phyloP scores from a whole-genome alignment of 306 rosid genomes.

The Prunus persica region DNA sequence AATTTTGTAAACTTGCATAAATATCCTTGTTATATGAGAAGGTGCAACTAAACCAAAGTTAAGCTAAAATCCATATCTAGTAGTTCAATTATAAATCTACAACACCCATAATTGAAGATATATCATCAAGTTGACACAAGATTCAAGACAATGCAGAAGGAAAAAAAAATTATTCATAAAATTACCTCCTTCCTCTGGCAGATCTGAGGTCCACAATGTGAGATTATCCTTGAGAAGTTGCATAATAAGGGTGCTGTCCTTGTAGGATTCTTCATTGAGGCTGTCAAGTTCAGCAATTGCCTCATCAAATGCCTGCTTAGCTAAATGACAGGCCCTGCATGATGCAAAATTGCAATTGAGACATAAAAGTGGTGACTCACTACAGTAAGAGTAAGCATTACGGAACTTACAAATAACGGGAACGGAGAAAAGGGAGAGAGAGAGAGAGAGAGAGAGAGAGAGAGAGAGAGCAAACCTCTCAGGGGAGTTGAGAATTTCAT shows the following conservation, averaged over 20 bases:
- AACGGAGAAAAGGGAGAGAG: no score
- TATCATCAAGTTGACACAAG: background rate
- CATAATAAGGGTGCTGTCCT: conserved; percentile 63
- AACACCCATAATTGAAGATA: background rate
- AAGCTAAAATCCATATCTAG: no score
- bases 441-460: background rate
- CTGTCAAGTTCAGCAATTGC: conserved; percentile 43
- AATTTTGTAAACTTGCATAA: no score
- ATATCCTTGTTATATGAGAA: no score
- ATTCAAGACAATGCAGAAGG: background rate
- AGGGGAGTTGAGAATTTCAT: conserved; percentile 67
- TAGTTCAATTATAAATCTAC: background rate
- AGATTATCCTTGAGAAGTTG: conserved; percentile 80
- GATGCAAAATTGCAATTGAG: background rate
- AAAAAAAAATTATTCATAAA: background rate
- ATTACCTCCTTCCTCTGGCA: conserved; percentile 57
- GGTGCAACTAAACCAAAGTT: no score
- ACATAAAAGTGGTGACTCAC: background rate
- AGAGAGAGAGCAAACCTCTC: conserved; percentile 41
- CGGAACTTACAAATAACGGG: background rate
- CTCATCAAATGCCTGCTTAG: conserved; percentile 46
- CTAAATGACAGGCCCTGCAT: conserved; percentile 44
- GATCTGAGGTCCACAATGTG: conserved; percentile 67
- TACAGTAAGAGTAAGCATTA: background rate
- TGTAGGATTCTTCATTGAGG: conserved; percentile 63